These are phyloP conservation scores for Crataegus laevigata DNA, from an alignment of 306 rosid species.

Conservation along the genomic window DNA sequence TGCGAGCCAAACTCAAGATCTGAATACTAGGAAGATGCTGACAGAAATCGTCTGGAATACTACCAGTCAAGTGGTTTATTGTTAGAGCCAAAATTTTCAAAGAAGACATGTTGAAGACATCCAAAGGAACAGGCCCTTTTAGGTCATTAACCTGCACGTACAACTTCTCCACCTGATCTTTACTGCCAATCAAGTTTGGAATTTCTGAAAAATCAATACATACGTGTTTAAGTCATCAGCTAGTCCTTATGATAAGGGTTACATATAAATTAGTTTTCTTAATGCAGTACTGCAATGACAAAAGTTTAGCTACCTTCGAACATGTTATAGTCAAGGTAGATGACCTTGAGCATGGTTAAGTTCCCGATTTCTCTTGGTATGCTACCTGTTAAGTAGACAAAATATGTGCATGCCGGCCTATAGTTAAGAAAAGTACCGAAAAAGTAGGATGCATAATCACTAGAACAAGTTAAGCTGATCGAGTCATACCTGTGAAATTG, in stretches of 20 bases:
- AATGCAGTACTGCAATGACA: too few species aligned
- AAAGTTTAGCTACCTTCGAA: too few species aligned
- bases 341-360: background rate
- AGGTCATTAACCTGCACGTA: background rate
- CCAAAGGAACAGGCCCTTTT: background rate
- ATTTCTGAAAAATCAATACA: background rate
- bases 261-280: too few species aligned
- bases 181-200: background rate
- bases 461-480: too few species aligned
- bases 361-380: conserved; percentile 23
- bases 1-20: background rate
- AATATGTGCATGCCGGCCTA: too few species aligned
- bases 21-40: background rate
- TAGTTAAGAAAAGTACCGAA: too few species aligned
- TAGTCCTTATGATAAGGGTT: too few species aligned
- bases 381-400: conserved; percentile 7
- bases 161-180: background rate
- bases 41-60: background rate
- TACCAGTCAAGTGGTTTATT: background rate
- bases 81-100: background rate
- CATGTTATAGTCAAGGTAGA: too few species aligned
- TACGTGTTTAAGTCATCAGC: background rate
- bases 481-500: background rate
- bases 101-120: conserved; percentile 15
- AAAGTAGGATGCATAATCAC: too few species aligned